phyloP scores from a whole-genome alignment of 768 basidiomycete genomes.

The Kwoniella newhampshirensis region DNA sequence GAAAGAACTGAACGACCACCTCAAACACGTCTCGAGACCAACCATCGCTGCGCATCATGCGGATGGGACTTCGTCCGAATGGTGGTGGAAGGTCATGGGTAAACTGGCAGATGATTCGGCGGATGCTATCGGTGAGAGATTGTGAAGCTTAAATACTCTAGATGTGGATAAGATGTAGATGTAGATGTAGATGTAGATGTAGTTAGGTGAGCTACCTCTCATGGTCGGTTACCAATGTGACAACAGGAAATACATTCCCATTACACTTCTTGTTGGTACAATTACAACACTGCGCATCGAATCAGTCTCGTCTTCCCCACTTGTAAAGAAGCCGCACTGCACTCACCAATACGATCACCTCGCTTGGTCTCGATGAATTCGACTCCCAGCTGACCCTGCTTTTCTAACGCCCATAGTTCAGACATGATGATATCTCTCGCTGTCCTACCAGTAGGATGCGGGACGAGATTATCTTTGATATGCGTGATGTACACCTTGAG shows the following conservation, averaged over 20 bases:
- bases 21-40: conserved; percentile 1
- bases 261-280: too few species aligned
- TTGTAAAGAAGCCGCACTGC: neutral
- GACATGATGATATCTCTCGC: conserved; percentile 68
- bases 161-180: too few species aligned
- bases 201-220: too few species aligned
- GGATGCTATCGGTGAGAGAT: conserved; percentile 8
- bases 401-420: conserved; percentile 68
- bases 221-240: too few species aligned
- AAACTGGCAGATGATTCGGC: conserved; percentile 14
- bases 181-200: too few species aligned
- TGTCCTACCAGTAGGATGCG: conserved; percentile 54
- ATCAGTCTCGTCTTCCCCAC: too few species aligned
- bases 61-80: conserved; percentile 10
- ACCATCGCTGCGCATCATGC: conserved; percentile 7
- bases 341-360: conserved; percentile 78
- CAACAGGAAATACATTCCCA: too few species aligned
- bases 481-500: conserved; percentile 71
- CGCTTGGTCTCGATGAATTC: conserved; percentile 70
- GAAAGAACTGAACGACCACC: conserved; percentile 2
- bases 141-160: too few species aligned
- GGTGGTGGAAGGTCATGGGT: conserved; percentile 22
- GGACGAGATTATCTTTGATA: conserved; percentile 74
- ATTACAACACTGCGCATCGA: too few species aligned
- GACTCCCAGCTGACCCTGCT: conserved; percentile 65